phyloP scores from a whole-genome alignment of 2,329 filamentous ascomycete species.

The Fusarium annulatum region DNA sequence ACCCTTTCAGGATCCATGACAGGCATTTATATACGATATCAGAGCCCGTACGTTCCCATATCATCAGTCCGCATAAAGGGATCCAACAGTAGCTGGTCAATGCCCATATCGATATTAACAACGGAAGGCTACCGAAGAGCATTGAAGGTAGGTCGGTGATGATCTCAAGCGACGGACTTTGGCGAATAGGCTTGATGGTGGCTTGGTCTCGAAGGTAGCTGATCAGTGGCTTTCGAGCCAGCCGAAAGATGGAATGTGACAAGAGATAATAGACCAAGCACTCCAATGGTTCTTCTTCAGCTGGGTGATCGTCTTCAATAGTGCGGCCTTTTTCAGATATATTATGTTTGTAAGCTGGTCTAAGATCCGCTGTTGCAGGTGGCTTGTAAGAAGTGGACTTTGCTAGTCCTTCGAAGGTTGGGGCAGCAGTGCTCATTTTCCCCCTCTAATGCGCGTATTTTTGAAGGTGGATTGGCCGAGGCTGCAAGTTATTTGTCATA shows the following conservation, averaged over 20 bases:
- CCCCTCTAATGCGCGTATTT: too few species aligned
- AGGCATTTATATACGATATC: constrained; percentile 24
- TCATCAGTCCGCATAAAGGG: constrained; percentile 29
- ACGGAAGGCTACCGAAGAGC: constrained; percentile 23
- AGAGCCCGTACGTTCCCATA: constrained; percentile 34
- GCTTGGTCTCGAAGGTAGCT: constrained; percentile 25
- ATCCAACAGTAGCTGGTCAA: constrained; percentile 37
- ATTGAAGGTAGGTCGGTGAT: constrained; percentile 30
- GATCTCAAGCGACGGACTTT: constrained; percentile 23
- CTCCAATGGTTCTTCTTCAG: constrained; percentile 27
- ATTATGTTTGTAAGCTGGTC: background rate
- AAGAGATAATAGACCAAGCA: constrained; percentile 7
- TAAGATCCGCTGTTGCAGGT: background rate
- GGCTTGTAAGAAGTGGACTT: background rate
- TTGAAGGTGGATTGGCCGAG: background rate
- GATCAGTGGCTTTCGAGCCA: constrained; percentile 21
- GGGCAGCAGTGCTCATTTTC: background rate
- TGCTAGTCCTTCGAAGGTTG: background rate
- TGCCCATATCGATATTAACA: constrained; percentile 29
- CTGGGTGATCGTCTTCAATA: constrained; percentile 1
- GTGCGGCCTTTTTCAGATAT: background rate
- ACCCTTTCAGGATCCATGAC: constrained; percentile 4
- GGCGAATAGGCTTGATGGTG: constrained; percentile 24
- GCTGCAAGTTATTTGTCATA: background rate
- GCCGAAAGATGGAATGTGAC: constrained; percentile 33